Evolutionary conservation across 2,329 filamentous ascomycete genomes (phyloP), one percentile per base, ranked within the genome.

Genomic region (Diaporthe ilicicola): DNA sequence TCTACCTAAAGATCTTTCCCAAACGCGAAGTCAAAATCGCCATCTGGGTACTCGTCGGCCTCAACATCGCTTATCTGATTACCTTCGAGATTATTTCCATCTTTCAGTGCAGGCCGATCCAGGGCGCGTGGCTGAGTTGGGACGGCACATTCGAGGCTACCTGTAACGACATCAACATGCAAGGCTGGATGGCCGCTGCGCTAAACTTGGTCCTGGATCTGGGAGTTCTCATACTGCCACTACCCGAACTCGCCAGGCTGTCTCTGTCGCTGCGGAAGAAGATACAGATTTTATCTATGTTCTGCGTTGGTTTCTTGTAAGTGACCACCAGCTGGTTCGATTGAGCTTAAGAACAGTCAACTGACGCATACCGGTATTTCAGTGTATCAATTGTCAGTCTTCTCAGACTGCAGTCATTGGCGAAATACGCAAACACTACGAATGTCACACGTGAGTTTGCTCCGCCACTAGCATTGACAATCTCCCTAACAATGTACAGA

Each of bases 1-100:
- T 81, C 70, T 82, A 82, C 73, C 75, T 80, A 44, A 77, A 77
- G 44, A 75, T 82, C 51, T 81, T 81, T 62, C 78, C 78, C 51
- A 75, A 77, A 48, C 69, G 69, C 19, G 71, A 71, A 13, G 76
- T 80, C 66, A 76, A 77, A 54, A 74, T 74, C 59, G 68, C 70
- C 19, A 70, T 74, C 32, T 80, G 73, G 46, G 54, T 56, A 19
- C 74, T 81, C n/a, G 79, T 81, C 42, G 74, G 51, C 13, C 50
- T 77, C n/a, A 80, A 80, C 71, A 29, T 75, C 19, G 56, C 68
- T 42, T 77, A 77, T 71, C 69, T 75, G 4, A 39, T 78, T 51
- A 73, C 71, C 9, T 80, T 78, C 62, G 75, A 77, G 39, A 51
- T 77, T 17, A 70, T 78, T 27, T 73, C 78, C 1, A 73, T 77